phyloP scores from a whole-genome alignment of 306 rosid species.

The Vigna unguiculata region DNA sequence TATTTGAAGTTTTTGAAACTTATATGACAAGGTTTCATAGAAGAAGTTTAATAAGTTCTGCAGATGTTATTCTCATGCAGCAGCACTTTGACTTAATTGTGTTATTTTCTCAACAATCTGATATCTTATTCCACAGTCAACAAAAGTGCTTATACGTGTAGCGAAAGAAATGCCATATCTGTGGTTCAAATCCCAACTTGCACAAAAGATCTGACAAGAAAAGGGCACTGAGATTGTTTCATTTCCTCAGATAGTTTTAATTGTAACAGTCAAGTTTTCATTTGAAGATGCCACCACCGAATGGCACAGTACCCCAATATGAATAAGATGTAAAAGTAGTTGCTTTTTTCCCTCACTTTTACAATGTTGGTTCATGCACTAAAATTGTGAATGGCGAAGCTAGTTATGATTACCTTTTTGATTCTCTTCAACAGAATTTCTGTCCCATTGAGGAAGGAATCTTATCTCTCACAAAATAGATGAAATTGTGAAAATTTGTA shows the following conservation, averaged over 20 bases:
- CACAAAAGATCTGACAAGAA: slow-evolving; percentile 8
- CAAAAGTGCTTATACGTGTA: not conserved
- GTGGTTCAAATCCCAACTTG: slow-evolving; percentile 25
- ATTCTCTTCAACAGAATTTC: slow-evolving; percentile 10
- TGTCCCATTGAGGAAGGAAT: not conserved
- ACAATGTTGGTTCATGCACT: slow-evolving; percentile 23
- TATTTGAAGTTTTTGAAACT: not conserved
- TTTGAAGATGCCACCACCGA: slow-evolving; percentile 23
- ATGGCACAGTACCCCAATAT: not conserved
- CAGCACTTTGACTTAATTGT: not conserved
- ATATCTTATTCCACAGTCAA: not conserved
- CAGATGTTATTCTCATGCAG: not conserved
- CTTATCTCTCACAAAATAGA: not conserved
- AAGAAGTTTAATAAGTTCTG: not conserved
- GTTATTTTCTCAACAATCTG: not conserved
- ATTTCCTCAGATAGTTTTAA: not conserved
- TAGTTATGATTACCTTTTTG: slow-evolving; percentile 12
- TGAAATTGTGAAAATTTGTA: not conserved
- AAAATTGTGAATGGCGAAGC: slow-evolving; percentile 7
- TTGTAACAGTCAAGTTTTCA: not conserved
- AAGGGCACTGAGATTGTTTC: not conserved
- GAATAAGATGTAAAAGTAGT: not conserved
- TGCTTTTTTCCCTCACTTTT: not conserved
- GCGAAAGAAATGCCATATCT: not conserved
- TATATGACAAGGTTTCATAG: not conserved